These are phyloP conservation scores for Ustilaginoidea virens DNA, from an alignment of 2,329 filamentous ascomycete species.

Conservation along the genomic window DNA sequence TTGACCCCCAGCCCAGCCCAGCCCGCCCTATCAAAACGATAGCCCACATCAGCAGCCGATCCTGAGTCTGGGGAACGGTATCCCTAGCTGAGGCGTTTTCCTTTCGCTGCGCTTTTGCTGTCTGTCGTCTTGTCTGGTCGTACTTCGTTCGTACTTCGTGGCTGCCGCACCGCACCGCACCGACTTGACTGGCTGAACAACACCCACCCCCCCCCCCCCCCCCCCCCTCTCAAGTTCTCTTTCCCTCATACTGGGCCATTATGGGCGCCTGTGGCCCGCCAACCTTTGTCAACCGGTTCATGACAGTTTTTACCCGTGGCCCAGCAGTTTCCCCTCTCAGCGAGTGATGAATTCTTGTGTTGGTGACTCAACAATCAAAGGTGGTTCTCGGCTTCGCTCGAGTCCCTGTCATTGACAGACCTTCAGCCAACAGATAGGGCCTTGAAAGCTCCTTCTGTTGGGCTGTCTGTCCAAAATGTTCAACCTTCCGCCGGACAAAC, in stretches of 20 bases:
- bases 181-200: conserved; percentile 2
- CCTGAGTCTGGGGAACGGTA: conserved; percentile 9
- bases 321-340: conserved; percentile 16
- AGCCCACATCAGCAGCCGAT: conserved; percentile 6
- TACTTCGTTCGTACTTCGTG: conserved; percentile 1
- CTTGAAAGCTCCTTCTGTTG: conserved; percentile 14
- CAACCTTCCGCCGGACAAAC: conserved; percentile 17
- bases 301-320: conserved; percentile 16
- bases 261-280: conserved; percentile 21
- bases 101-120: conserved; percentile 4
- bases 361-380: conserved; percentile 19
- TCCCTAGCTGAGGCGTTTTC: conserved; percentile 6
- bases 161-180: conserved; percentile 2
- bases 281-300: conserved; percentile 14
- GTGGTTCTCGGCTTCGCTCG: conserved; percentile 23
- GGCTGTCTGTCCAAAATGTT: conserved; percentile 22
- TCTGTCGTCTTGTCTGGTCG: conserved; percentile 8
- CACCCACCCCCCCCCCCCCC: too few relatives aligned
- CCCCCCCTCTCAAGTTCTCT: too few relatives aligned
- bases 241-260: conserved; percentile 17
- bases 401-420: conserved; percentile 21
- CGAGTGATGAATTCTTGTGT: conserved; percentile 21
- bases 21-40: conserved; percentile 8
- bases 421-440: conserved; percentile 18
- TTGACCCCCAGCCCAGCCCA: conserved; percentile 4